Evolutionary conservation across 306 rosid genomes (phyloP).

Genomic region (Castanea sativa): DNA sequence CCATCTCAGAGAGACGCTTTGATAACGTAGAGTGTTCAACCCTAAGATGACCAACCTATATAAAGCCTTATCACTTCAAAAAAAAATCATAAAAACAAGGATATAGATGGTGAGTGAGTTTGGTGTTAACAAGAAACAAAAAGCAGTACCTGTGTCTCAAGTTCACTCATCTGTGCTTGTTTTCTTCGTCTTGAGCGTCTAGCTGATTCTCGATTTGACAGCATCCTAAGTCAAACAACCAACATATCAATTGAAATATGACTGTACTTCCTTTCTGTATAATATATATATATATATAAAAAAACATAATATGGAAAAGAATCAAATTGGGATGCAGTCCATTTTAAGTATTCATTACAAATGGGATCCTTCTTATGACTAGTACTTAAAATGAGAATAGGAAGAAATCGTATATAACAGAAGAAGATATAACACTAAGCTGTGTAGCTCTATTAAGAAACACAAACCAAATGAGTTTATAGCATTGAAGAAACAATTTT

Average conservation of each 20-base stretch:
- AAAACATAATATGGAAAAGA: neutral
- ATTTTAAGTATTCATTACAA: neutral
- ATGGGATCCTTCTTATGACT: neutral
- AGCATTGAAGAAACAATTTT: neutral
- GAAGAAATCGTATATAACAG: neutral
- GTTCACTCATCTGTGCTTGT: constrained; percentile 62
- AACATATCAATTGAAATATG: constrained; percentile 27
- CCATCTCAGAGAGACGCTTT: constrained; percentile 49
- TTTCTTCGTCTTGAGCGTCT: constrained; percentile 67
- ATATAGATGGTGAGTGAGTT: neutral
- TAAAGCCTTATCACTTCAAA: neutral
- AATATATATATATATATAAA: neutral
- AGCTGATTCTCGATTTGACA: constrained; percentile 64
- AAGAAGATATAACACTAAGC: neutral
- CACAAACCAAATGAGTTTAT: constrained; percentile 4
- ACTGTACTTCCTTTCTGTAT: neutral
- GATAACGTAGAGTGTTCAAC: constrained; percentile 49
- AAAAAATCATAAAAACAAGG: neutral
- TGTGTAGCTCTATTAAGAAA: neutral
- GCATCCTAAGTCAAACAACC: constrained; percentile 50
- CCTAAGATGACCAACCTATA: constrained; percentile 47
- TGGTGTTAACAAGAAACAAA: neutral
- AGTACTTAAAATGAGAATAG: neutral
- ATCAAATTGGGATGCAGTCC: neutral
- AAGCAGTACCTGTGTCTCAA: constrained; percentile 54